Evolutionary conservation across 768 basidiomycete genomes (phyloP).

Genomic region (Filobasidium floriforme): DNA sequence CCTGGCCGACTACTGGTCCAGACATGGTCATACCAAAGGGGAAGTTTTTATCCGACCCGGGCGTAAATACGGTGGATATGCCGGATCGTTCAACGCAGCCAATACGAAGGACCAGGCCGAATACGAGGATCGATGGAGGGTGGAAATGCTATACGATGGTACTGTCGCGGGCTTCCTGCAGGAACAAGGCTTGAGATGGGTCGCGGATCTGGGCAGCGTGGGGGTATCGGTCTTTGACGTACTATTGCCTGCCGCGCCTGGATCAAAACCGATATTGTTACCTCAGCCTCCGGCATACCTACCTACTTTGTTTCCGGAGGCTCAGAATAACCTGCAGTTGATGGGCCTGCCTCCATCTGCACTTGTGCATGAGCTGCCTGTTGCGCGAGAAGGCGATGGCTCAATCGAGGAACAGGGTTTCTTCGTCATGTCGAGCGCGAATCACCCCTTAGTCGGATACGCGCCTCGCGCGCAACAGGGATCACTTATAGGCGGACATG

Average conservation of each 20-base stretch:
- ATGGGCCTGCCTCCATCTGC: slow-evolving; percentile 58
- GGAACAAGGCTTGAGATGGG: slow-evolving; percentile 37
- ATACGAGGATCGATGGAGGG: slow-evolving; percentile 33
- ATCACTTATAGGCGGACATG: slow-evolving; percentile 34
- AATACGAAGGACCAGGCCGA: slow-evolving; percentile 15
- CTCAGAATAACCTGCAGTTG: slow-evolving; percentile 45
- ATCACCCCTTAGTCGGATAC: slow-evolving; percentile 67
- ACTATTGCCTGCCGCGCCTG: slow-evolving; percentile 41
- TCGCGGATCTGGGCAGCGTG: slow-evolving; percentile 47
- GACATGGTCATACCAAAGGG: slow-evolving; percentile 57
- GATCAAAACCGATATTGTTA: slow-evolving; percentile 65
- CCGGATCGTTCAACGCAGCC: slow-evolving; percentile 11
- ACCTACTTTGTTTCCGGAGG: slow-evolving; percentile 59
- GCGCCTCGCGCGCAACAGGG: slow-evolving; percentile 36
- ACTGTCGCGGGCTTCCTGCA: slow-evolving; percentile 39
- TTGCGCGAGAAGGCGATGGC: slow-evolving; percentile 4
- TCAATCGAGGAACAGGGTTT: slow-evolving; percentile 42
- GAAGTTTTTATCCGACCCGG: slow-evolving; percentile 13
- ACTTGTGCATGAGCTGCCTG: slow-evolving; percentile 57
- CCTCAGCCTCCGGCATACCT: slow-evolving; percentile 76
- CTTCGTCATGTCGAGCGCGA: slow-evolving; percentile 78
- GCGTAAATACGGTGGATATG: slow-evolving; percentile 18
- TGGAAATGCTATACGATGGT: slow-evolving; percentile 42
- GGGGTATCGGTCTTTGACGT: slow-evolving; percentile 49
- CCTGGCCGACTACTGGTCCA: slow-evolving; percentile 64